Base-by-base conservation (phyloP, 371 early-diverging fungal genomes). In the Haplosporangium sp. region DNA sequence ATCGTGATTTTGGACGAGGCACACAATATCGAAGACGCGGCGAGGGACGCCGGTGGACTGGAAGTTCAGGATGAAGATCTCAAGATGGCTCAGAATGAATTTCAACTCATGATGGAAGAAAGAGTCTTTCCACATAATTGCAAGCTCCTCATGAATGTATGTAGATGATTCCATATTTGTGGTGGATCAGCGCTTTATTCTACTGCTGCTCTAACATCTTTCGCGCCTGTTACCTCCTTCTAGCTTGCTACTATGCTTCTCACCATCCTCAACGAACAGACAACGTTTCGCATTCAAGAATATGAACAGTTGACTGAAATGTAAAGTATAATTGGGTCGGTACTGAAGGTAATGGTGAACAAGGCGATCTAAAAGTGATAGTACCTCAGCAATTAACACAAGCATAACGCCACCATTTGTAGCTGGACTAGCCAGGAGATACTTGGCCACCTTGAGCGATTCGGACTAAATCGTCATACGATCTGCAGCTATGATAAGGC, bases 1-100 rank as follows among this genome's bases (percentile, higher is more conserved):
- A 88, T 96, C 18, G 77, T 98, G 5, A 95, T 98, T 41, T 80
- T 98, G 42, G 99, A 98, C 69, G 99, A 98, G 64, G 92, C 89
- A 8, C 90, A 90, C 51, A 88, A 90, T 57, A 81, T 88, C 60
- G 83, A 81, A n/a, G 87, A 88, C 69, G 83, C 83, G 14, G 81
- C 89, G 9, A 76, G 88, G n/a, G 68, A 76, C 6, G 83, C 87
- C 21, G 87, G 85, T 1, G 86, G 88, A 0, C 66, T 84, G 41
- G 91, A 90, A 45, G 62, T 87, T 1, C 76, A 77, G 10, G 89
- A 89, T 53, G 52, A 68, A 0, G 76, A 84, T 12, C 56, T 91
- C 11, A 29, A 51, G 2, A 41, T 60, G 3, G 52, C 90, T 0
- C 50, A 69, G 0, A 60, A 20, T 10, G 88, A 92, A 52, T 73